Evolutionary conservation across 2,329 filamentous ascomycete species (phyloP).

Genomic region (Arthrobotrys megalospora): DNA sequence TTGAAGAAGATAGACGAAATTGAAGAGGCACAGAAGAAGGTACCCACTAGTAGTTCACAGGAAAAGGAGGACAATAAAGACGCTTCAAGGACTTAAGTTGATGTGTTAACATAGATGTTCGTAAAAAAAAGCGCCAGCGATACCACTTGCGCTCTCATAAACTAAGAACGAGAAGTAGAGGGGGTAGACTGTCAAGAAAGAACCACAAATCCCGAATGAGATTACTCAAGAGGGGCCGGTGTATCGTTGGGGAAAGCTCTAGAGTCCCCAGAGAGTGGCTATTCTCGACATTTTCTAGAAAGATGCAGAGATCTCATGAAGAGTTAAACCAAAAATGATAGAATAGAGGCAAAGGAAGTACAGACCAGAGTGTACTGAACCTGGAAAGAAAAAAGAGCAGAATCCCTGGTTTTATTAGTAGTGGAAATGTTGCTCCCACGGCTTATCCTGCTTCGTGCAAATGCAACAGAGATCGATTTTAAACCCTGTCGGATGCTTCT

Average conservation of each 20-base stretch:
- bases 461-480: conserved; percentile 36
- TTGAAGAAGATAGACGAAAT: conserved; percentile 72
- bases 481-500: conserved; percentile 47
- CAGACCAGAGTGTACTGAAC: neutral
- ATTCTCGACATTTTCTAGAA: neutral
- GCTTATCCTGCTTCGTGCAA: conserved; percentile 28
- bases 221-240: neutral
- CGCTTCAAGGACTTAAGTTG: conserved; percentile 1
- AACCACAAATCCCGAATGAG: neutral
- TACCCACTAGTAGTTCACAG: neutral
- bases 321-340: neutral
- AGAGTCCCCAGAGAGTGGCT: neutral
- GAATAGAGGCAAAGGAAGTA: neutral
- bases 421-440: conserved; percentile 51
- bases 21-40: conserved; percentile 66
- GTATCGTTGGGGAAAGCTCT: neutral
- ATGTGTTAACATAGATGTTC: neutral
- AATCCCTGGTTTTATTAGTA: conserved; percentile 16
- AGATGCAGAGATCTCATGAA: neutral
- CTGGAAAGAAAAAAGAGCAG: neutral
- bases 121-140: too few relatives aligned
- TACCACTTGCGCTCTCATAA: neutral
- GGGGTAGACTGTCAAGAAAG: neutral
- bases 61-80: conserved; percentile 9
- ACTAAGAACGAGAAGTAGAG: neutral